Percentiles rank a stretch among this genome's conserved stretches.
These are phyloP conservation scores for Mortierella claussenii DNA, from an alignment of 192 early-diverging fungal species.

Conservation along the genomic window DNA sequence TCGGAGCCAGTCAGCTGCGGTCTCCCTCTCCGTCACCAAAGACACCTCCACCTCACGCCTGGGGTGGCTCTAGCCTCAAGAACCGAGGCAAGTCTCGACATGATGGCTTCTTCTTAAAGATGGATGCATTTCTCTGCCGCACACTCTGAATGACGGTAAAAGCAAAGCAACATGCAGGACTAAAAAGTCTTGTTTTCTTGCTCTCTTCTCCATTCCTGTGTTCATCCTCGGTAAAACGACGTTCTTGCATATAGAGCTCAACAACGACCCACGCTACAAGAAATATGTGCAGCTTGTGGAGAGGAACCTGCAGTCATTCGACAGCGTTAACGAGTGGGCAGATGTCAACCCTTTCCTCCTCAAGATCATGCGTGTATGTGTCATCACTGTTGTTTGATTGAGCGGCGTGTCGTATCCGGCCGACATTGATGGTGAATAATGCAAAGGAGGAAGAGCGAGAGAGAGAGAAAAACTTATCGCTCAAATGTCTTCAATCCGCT, in stretches of 20 bases:
- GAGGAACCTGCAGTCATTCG: slow-evolving; percentile 90
- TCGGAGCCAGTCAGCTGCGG: slow-evolving; percentile 19
- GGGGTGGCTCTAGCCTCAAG: slow-evolving; percentile 38
- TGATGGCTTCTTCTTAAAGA: too few relatives aligned
- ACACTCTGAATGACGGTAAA: neutral
- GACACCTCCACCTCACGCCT: slow-evolving; percentile 35
- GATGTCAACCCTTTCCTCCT: slow-evolving; percentile 93
- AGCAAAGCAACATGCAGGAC: neutral
- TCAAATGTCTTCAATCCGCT: too few relatives aligned
- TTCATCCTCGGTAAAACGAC: neutral
- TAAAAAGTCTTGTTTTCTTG: neutral
- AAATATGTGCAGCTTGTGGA: slow-evolving; percentile 87
- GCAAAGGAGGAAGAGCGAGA: too few relatives aligned
- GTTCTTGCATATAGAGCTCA: slow-evolving; percentile 11
- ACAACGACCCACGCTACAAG: slow-evolving; percentile 82
- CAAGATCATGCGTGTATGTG: slow-evolving; percentile 78
- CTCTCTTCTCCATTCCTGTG: neutral
- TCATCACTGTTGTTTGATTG: too few relatives aligned
- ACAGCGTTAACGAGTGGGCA: slow-evolving; percentile 94
- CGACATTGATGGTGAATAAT: too few relatives aligned
- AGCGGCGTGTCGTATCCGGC: too few relatives aligned
- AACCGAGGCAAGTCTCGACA: slow-evolving; percentile 52
- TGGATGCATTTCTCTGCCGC: neutral
- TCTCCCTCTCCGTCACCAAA: slow-evolving; percentile 50
- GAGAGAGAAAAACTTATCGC: too few relatives aligned